Base-by-base conservation (phyloP, 2,329 filamentous ascomycete genomes). In the Exophiala bonariae region DNA sequence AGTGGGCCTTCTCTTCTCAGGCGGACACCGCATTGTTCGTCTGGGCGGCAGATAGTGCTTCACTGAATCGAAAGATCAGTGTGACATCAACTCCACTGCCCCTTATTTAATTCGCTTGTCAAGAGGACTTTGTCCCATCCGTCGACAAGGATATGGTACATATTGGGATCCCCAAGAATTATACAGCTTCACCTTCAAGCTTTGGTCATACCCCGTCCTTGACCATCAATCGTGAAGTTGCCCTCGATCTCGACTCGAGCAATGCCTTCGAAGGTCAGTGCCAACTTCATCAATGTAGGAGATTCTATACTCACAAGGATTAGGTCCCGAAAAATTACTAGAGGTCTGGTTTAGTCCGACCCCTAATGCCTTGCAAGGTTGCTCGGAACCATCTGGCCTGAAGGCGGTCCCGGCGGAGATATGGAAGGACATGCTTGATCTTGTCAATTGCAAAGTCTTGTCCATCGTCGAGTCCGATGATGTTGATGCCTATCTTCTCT, bases 1-100 rank as follows among this genome's bases (percentile, higher is more conserved):
- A 80, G 86, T 93, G 89, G 89, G 89, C 88, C 89, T 93, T 90
- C 89, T 93, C 87, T 91, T 77, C 88, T 91, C 88, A 87, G 83
- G 81, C 89, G 87, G 79, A 87, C 87, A 79, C 85, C 83, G 82
- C 86, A 89, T 86, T 82, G 86, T 91, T 91, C 89, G 88, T 92
- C 89, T 95, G 89, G 83, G 89, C 80, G 83, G 87, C 84, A 95
- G 90, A 89, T 87, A 90, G 89, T 88, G 90, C 89, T 93, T 87
- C 86, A 85, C 79, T 59, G 54, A 57, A 80, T 82, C 78, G 77
- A 62, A 63, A 59, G 58, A 54, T 50, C 50, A 56, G 56, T 58
- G 55, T 50, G 46, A 6, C 45, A 36, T 32, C 43, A 36, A 40
- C 28, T 17, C 45, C 31, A 22, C 35, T 48, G 46, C 37, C 44